phyloP scores from a whole-genome alignment of 192 early-diverging fungal genomes.

The Coemansia sp. region DNA sequence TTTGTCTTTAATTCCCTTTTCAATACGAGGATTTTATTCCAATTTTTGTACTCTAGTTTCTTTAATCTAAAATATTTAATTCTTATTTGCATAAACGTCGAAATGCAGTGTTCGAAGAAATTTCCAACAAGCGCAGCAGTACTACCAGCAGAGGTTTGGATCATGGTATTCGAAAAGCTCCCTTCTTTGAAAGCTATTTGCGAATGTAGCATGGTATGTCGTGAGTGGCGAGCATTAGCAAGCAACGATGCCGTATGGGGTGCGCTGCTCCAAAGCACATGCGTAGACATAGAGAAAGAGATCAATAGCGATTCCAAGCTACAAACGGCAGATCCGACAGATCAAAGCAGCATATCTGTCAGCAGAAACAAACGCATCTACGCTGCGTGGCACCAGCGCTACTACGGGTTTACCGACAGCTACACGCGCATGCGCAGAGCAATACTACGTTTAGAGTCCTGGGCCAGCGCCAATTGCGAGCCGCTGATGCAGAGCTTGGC shows the following conservation, averaged over 20 bases:
- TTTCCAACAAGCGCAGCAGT: neutral
- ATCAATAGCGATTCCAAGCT: neutral
- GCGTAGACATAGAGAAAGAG: conserved; percentile 13
- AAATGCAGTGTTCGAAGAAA: neutral
- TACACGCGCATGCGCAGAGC: conserved; percentile 45
- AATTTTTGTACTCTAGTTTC: neutral
- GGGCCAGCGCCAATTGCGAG: conserved; percentile 22
- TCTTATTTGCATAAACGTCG: neutral
- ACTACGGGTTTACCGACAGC: conserved; percentile 35
- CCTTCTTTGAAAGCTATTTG: conserved; percentile 20
- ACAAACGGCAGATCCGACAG: neutral
- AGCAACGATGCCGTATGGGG: conserved; percentile 33
- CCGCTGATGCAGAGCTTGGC: conserved; percentile 30
- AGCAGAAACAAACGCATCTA: conserved; percentile 30
- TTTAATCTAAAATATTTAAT: neutral
- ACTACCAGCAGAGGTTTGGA: conserved; percentile 32
- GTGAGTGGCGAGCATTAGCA: conserved; percentile 19
- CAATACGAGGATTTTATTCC: too few species aligned
- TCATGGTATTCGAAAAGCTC: conserved; percentile 27
- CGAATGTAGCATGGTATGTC: conserved; percentile 42
- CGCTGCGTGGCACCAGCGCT: conserved; percentile 26
- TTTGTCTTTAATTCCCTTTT: neutral
- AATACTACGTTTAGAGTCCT: conserved; percentile 22
- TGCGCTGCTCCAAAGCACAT: conserved; percentile 12
- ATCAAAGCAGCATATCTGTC: neutral